Conservation (phyloP, 1,284 basidiomycete genomes). For the Moesziomyces antarcticus region DNA sequence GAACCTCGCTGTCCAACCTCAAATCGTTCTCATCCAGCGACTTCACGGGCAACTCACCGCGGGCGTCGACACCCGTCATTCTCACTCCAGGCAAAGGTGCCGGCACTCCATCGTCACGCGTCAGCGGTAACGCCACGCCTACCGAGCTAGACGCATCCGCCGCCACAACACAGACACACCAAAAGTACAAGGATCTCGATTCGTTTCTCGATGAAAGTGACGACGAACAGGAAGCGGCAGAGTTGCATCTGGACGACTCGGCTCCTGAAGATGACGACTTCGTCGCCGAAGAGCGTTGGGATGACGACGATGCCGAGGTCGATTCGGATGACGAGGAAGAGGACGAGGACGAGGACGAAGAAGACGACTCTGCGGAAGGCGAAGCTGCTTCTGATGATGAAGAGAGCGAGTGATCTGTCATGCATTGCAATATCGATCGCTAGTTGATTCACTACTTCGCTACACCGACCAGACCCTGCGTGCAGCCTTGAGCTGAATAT, state of each 20-base stretch:
- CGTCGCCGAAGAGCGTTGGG: constrained; percentile 13
- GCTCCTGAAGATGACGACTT: constrained; percentile 59
- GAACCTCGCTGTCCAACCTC: constrained; percentile 29
- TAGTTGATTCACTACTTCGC: too few relatives aligned
- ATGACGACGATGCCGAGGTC: constrained; percentile 17
- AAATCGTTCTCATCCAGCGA: constrained; percentile 43
- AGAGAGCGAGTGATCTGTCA: constrained; percentile 3
- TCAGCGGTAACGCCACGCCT: constrained; percentile 15
- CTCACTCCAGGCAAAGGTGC: constrained; percentile 18
- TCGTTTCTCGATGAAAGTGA: constrained; percentile 61
- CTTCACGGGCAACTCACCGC: constrained; percentile 10
- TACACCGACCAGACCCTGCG: too few relatives aligned
- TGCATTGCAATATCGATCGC: too few relatives aligned
- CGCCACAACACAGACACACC: constrained; percentile 12
- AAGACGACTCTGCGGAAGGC: constrained; percentile 21
- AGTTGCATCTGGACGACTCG: constrained; percentile 37
- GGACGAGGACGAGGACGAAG: constrained; percentile 23
- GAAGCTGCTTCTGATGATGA: constrained; percentile 14
- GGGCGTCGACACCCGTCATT: constrained; percentile 9
- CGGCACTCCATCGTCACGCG: constrained; percentile 10
- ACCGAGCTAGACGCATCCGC: constrained; percentile 31
- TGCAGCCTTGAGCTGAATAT: too few relatives aligned
- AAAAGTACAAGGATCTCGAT: constrained; percentile 61
- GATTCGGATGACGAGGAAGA: constrained; percentile 18
- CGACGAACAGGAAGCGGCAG: constrained; percentile 39